These are phyloP conservation scores for Basipetospora chlamydospora DNA, from an alignment of 2,329 filamentous ascomycete genomes.

Conservation along the genomic window DNA sequence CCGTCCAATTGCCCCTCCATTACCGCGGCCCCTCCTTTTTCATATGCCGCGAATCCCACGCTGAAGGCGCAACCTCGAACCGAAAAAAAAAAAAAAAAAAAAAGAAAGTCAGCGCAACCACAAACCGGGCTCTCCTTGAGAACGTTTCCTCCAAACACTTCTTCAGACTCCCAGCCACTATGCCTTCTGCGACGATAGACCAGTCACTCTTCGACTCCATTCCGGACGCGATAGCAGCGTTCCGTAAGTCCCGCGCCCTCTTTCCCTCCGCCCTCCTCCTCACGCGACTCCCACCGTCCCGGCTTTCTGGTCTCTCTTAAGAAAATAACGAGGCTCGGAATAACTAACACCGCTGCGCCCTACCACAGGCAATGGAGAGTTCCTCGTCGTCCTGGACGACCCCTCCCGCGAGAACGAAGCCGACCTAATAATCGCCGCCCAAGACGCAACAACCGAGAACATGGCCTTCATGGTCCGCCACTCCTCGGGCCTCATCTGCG, in stretches of 20 bases:
- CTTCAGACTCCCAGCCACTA: slow-evolving; percentile 14
- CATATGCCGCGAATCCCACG: slow-evolving; percentile 3
- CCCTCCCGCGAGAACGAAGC: slow-evolving; percentile 92
- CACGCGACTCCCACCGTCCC: too few species aligned
- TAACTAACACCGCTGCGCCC: slow-evolving; percentile 8
- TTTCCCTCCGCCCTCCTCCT: not conserved
- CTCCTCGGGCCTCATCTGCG: slow-evolving; percentile 83
- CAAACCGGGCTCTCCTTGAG: too few species aligned
- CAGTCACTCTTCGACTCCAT: slow-evolving; percentile 47
- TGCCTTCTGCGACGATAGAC: slow-evolving; percentile 37
- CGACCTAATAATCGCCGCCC: slow-evolving; percentile 88
- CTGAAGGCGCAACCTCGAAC: not conserved
- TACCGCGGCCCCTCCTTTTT: slow-evolving; percentile 5
- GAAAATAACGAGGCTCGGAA: too few species aligned
- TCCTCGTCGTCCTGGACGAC: slow-evolving; percentile 91
- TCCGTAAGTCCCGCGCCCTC: slow-evolving; percentile 32
- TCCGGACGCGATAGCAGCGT: slow-evolving; percentile 48
- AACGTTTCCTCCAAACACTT: not conserved
- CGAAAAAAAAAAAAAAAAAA: too few species aligned
- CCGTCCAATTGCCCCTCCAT: slow-evolving; percentile 5
- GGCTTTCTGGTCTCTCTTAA: too few species aligned
- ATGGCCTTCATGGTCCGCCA: slow-evolving; percentile 95
- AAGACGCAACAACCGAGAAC: slow-evolving; percentile 70
- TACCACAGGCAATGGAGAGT: slow-evolving; percentile 58
- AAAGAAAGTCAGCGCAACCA: too few species aligned